A percentile compares a stretch with the other conserved stretches of the same genome.
phyloP scores from a whole-genome alignment of 495 filamentous ascomycete genomes.

The Penicillium cataractarum region DNA sequence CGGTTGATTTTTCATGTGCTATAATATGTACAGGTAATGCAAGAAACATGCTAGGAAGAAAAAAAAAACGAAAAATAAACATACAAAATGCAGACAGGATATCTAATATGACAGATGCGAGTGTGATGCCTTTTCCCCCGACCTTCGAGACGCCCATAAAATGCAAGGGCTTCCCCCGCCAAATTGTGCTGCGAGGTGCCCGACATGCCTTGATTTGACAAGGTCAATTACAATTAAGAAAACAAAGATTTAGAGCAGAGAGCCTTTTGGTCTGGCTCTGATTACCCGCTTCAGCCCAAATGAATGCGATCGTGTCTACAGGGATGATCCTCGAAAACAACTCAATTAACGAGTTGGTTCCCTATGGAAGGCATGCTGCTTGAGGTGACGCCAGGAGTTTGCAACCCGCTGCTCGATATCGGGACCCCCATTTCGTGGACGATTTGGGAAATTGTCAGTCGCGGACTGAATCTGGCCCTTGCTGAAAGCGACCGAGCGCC shows the following conservation, averaged over 20 bases:
- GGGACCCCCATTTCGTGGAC: conserved; percentile 36
- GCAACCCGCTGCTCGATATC: conserved; percentile 44
- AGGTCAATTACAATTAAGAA: conserved; percentile 34
- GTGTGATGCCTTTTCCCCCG: not conserved
- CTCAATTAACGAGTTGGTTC: conserved; percentile 1
- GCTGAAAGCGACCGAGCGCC: conserved; percentile 43
- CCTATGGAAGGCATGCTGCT: conserved; percentile 43
- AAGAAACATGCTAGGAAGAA: not conserved
- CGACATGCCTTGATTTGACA: conserved; percentile 7
- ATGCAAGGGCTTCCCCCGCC: conserved; percentile 20
- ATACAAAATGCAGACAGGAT: conserved; percentile 1
- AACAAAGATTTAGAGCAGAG: conserved; percentile 19
- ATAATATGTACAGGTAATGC: conserved; percentile 13
- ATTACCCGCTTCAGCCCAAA: not conserved
- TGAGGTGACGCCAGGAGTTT: conserved; percentile 47
- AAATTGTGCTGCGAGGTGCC: not conserved
- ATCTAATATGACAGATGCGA: conserved; percentile 12
- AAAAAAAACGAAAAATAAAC: not conserved
- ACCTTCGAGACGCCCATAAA: conserved; percentile 22
- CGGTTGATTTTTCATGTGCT: conserved; percentile 5
- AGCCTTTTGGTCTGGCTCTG: not conserved
- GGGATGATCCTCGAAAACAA: not conserved
- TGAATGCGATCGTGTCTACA: not conserved
- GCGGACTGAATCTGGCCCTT: conserved; percentile 45
- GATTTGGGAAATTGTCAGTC: conserved; percentile 42